Base-by-base conservation (phyloP, 805 yeast species). In the Priceomyces fermenticarens region DNA sequence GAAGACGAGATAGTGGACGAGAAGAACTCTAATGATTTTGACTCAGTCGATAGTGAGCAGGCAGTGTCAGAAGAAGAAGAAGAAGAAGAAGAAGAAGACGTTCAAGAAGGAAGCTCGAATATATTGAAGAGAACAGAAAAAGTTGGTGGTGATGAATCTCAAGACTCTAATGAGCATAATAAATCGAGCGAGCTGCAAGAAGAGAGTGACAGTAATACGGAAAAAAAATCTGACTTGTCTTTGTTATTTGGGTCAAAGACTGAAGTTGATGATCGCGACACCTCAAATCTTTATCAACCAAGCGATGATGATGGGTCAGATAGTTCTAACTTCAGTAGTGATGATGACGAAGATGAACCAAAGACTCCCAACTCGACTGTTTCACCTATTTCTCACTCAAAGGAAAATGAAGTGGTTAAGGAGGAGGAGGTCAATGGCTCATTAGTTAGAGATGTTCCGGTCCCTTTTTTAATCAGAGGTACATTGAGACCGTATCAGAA, bases 401-500 rank as follows among this genome's bases (percentile, higher is more conserved):
- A 46, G 17, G 41, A 38, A 13, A 35, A 42, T 4, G 48, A 47
- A 12, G 47, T 42, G 16, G 51, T 46, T 12, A 26, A 17, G 13
- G 60, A 53, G 13, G 72, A 67, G 35, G 67, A 60, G n/a, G 52
- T 70, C 27, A 70, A 70, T 41, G 74, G 73, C 0, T 49, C 70
- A 8, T 65, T 58, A 39, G 75, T 70, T 6, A 58, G 58, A 43
- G 90, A 85, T 60, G 95, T 89, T 6, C 88, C 93, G 0, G 55
- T 78, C 3, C 98, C 98, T 0, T 71, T 81, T 10, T 62, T 86
- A 7, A 67, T 93, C 17, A 75, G 89, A 46, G 99, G 98, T 20
- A 78, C 80, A 0, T 68, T 93, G 39, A 80, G 99, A 59, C 87
- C 81, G 7, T 93, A 93, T 54, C 99, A 93, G 60, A 91, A 89